Evolutionary conservation across 2,329 filamentous ascomycete genomes (phyloP).

Genomic region (Bisporella sp.): DNA sequence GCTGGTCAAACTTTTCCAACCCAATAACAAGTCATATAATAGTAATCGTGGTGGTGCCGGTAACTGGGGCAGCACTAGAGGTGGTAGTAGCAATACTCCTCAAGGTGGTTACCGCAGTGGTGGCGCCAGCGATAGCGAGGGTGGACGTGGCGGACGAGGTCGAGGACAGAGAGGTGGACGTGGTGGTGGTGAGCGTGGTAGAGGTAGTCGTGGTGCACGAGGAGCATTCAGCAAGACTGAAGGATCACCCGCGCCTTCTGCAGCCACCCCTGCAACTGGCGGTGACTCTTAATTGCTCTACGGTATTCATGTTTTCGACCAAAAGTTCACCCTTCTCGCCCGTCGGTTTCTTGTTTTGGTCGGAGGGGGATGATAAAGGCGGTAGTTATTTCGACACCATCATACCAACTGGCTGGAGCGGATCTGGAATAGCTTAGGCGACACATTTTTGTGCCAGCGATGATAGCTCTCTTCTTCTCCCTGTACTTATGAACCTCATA

Average conservation of each 20-base stretch:
- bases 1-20: slow-evolving; percentile 76
- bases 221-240: slow-evolving; percentile 53
- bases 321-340: slow-evolving; percentile 19
- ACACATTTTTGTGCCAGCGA: slow-evolving; percentile 21
- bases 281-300: slow-evolving; percentile 20
- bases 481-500: slow-evolving; percentile 26
- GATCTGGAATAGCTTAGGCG: slow-evolving; percentile 29
- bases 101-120: slow-evolving; percentile 80
- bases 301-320: slow-evolving; percentile 8
- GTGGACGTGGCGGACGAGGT: slow-evolving; percentile 50
- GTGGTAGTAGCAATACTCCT: slow-evolving; percentile 44
- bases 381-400: too few relatives aligned
- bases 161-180: slow-evolving; percentile 48
- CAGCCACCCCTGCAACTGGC: slow-evolving; percentile 40
- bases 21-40: slow-evolving; percentile 46
- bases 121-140: slow-evolving; percentile 68
- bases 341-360: too few relatives aligned
- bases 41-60: slow-evolving; percentile 58
- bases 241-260: slow-evolving; percentile 35
- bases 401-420: slow-evolving; percentile 15
- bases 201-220: slow-evolving; percentile 47
- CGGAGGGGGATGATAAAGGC: too few relatives aligned
- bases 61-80: slow-evolving; percentile 60
- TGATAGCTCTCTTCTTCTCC: slow-evolving; percentile 28
- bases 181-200: slow-evolving; percentile 44